phyloP scores from a whole-genome alignment of 2,329 filamentous ascomycete genomes.

The Exophiala mesophila region DNA sequence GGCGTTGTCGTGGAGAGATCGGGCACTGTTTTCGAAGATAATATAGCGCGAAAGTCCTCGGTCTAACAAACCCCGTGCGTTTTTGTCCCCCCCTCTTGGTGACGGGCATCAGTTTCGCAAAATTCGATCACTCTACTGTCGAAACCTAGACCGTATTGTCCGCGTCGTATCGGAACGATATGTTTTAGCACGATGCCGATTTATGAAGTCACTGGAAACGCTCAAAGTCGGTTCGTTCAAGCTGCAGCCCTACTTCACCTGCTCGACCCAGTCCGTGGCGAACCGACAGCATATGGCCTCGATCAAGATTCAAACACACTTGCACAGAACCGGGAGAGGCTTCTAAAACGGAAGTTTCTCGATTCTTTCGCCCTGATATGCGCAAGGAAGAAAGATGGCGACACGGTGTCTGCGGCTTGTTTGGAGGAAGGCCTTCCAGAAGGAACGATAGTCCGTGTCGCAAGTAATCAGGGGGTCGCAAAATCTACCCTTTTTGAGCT shows the following conservation, averaged over 20 bases:
- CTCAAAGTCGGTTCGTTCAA: background rate
- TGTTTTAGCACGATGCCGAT: background rate
- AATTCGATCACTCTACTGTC: no score
- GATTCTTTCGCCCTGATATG: slow-evolving; percentile 1
- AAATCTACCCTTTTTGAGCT: slow-evolving; percentile 1
- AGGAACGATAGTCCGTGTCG: slow-evolving; percentile 1
- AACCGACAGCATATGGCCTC: background rate
- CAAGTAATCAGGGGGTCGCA: slow-evolving; percentile 2
- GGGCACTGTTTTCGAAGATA: no score
- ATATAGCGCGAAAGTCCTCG: no score
- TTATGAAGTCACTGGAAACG: background rate
- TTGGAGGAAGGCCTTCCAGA: slow-evolving; percentile 1
- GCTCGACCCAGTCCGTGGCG: background rate
- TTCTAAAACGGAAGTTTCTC: slow-evolving; percentile 3
- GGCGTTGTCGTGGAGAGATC: no score
- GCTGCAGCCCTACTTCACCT: background rate
- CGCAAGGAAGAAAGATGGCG: slow-evolving; percentile 3
- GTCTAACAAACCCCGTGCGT: no score
- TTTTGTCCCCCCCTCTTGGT: no score
- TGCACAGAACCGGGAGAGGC: slow-evolving; percentile 3
- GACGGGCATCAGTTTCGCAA: no score
- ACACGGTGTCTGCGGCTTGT: slow-evolving; percentile 2
- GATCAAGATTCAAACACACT: slow-evolving; percentile 2
- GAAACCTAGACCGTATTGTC: no score
- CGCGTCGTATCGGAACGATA: no score